Conservation (phyloP, 2,329 filamentous ascomycete genomes). For the Phialophora chinensis region DNA sequence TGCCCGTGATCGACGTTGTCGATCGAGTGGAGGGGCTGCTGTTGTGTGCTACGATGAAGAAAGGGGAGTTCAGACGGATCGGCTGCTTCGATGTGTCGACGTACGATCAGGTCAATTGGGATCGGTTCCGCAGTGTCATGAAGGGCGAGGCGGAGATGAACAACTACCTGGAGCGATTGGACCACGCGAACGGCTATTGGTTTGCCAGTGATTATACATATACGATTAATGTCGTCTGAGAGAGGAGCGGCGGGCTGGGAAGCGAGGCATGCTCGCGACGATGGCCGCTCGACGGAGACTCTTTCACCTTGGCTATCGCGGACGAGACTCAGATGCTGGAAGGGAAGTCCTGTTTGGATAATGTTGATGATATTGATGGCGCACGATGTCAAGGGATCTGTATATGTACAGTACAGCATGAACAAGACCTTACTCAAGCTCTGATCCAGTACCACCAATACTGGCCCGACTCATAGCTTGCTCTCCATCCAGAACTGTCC, state of each 20-base stretch:
- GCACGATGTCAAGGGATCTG: not conserved
- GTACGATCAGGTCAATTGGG: slow-evolving; percentile 38
- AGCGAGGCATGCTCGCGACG: not conserved
- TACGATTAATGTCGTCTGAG: slow-evolving; percentile 39
- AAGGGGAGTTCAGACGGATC: slow-evolving; percentile 38
- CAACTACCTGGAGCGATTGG: slow-evolving; percentile 38
- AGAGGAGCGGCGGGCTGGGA: not conserved
- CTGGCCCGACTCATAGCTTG: not conserved
- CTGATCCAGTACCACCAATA: not conserved
- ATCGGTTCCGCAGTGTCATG: slow-evolving; percentile 39
- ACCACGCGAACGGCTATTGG: slow-evolving; percentile 40
- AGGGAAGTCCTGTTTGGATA: slow-evolving; percentile 2
- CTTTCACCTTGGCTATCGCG: too few species aligned
- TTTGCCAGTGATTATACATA: slow-evolving; percentile 41
- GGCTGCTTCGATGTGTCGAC: slow-evolving; percentile 37
- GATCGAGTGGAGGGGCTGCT: slow-evolving; percentile 39
- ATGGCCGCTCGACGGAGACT: too few species aligned
- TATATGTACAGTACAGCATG: not conserved
- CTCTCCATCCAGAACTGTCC: not conserved
- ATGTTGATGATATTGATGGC: slow-evolving; percentile 13
- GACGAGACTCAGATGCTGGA: not conserved
- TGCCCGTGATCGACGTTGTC: slow-evolving; percentile 39
- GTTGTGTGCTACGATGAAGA: slow-evolving; percentile 40
- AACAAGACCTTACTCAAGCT: not conserved
- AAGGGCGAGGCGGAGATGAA: slow-evolving; percentile 39